These are phyloP conservation scores for Marvania coccoides DNA, from an alignment of 139 green algal genomes.

Conservation along the genomic window DNA sequence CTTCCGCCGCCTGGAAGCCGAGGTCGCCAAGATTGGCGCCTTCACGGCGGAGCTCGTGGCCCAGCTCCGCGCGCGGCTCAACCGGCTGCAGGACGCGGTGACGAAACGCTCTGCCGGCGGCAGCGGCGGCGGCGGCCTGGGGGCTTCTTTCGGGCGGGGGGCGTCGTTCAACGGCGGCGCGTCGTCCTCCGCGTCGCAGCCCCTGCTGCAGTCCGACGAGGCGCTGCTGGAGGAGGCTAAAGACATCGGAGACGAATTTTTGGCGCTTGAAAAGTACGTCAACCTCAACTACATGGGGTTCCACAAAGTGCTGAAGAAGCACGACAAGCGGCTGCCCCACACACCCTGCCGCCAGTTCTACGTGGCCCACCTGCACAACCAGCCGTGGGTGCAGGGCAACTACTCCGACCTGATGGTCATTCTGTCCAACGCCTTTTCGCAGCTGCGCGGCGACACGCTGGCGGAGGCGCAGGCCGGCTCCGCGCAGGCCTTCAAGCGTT, in stretches of 20 bases:
- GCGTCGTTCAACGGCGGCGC: neutral
- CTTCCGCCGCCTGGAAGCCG: conserved; percentile 20
- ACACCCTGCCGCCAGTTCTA: conserved; percentile 87
- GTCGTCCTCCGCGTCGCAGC: neutral
- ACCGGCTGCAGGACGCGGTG: conserved; percentile 17
- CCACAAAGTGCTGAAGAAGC: conserved; percentile 80
- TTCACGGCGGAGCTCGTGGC: conserved; percentile 22
- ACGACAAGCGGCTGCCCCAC: conserved; percentile 88
- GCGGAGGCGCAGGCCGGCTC: conserved; percentile 34
- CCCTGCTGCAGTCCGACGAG: neutral
- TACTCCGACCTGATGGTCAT: conserved; percentile 83
- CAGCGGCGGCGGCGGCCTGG: neutral
- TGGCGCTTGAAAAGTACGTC: conserved; percentile 90
- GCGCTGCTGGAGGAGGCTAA: conserved; percentile 63
- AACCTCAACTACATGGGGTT: conserved; percentile 94
- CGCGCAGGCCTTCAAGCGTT: conserved; percentile 75
- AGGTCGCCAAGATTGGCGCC: conserved; percentile 23
- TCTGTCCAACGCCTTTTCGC: conserved; percentile 72
- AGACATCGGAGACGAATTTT: conserved; percentile 77
- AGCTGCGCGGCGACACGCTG: conserved; percentile 67
- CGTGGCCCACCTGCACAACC: conserved; percentile 83
- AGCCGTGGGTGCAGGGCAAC: conserved; percentile 86
- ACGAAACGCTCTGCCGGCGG: conserved; percentile 1
- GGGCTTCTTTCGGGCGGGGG: neutral
- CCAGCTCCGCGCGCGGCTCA: conserved; percentile 6